These are phyloP conservation scores for Exophiala sp. DNA, from an alignment of 2,329 filamentous ascomycete species.

Conservation along the genomic window DNA sequence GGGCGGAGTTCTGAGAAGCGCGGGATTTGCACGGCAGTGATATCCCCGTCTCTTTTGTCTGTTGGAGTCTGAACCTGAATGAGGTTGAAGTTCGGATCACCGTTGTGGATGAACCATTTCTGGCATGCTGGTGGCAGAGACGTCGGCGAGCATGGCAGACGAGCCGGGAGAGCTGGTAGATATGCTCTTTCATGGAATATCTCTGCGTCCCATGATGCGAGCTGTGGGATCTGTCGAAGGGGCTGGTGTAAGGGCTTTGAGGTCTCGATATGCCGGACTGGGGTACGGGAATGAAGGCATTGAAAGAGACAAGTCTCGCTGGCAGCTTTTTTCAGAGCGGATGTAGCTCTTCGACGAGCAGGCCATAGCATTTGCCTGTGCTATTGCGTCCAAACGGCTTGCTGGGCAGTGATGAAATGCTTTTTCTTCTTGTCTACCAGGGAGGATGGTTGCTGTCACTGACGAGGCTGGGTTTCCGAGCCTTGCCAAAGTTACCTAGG, in stretches of 20 bases:
- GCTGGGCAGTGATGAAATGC: no score
- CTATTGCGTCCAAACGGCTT: no score
- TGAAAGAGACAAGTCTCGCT: not conserved
- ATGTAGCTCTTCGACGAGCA: not conserved
- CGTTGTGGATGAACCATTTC: constrained; percentile 52
- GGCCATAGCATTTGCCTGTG: constrained; percentile 14
- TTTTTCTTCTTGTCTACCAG: no score
- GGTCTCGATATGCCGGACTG: not conserved
- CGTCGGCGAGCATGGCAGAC: constrained; percentile 45
- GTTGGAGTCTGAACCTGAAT: not conserved
- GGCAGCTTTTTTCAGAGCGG: not conserved
- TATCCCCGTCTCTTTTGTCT: not conserved
- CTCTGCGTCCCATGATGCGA: constrained; percentile 36
- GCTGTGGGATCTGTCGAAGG: constrained; percentile 17
- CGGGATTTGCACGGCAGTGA: not conserved
- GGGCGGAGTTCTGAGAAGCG: constrained; percentile 22
- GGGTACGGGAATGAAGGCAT: not conserved
- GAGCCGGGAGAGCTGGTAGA: constrained; percentile 46
- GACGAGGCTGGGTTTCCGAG: no score
- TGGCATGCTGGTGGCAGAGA: constrained; percentile 47
- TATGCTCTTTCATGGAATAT: constrained; percentile 53
- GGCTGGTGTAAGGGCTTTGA: not conserved
- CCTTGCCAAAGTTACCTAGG: no score
- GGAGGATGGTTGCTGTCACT: no score
- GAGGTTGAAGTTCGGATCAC: constrained; percentile 1